These are phyloP conservation scores for Berberis vulgaris DNA, from an alignment of 164 flowering plant species.

Conservation along the genomic window DNA sequence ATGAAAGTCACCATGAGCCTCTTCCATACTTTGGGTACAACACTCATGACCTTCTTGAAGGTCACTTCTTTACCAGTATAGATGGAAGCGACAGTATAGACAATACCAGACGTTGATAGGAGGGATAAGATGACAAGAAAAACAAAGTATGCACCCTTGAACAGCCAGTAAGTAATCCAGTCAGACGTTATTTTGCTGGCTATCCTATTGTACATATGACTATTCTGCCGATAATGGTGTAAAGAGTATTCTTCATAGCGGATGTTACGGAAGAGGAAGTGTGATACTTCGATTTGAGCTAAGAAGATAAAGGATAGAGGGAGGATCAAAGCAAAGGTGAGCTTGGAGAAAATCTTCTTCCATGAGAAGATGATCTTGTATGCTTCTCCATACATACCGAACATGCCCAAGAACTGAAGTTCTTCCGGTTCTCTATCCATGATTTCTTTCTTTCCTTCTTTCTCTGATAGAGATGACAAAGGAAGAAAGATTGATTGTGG, in stretches of 20 bases:
- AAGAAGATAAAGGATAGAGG: slow-evolving; percentile 56
- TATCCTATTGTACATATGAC: slow-evolving; percentile 10
- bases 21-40: slow-evolving; percentile 54
- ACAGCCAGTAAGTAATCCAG: slow-evolving; percentile 20
- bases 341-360: slow-evolving; percentile 38
- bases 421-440: slow-evolving; percentile 49
- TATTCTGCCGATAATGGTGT: slow-evolving; percentile 1
- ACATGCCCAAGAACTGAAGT: slow-evolving; percentile 32
- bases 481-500: too few relatives aligned
- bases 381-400: slow-evolving; percentile 35
- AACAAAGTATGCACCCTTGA: slow-evolving; percentile 25
- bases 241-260: slow-evolving; percentile 13
- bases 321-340: slow-evolving; percentile 49
- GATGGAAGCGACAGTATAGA: slow-evolving; percentile 40
- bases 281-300: slow-evolving; percentile 32
- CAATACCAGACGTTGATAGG: slow-evolving; percentile 36
- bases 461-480: too few relatives aligned
- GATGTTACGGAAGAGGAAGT: slow-evolving; percentile 26
- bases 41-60: slow-evolving; percentile 32
- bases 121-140: slow-evolving; percentile 26
- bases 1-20: slow-evolving; percentile 47
- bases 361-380: slow-evolving; percentile 33
- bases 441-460: background rate
- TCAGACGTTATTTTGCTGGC: slow-evolving; percentile 19
- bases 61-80: slow-evolving; percentile 32